Evolutionary conservation across 306 rosid genomes (phyloP), one percentile per base, ranked within the genome.

Genomic region (Malus sieversii): DNA sequence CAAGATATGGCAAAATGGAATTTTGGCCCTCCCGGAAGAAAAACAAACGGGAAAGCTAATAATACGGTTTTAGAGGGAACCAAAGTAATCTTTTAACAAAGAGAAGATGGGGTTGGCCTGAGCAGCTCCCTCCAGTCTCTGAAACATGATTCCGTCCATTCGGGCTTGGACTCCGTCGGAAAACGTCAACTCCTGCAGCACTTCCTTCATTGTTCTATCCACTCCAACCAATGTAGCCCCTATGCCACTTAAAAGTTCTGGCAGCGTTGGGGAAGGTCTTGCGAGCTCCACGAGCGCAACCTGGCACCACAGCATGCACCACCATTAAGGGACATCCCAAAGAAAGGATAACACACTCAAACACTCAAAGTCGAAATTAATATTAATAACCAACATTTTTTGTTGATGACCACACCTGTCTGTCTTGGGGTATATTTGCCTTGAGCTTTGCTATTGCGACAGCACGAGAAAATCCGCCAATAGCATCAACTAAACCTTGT

Each of bases 401-500:
- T 35, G 35, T 45, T 68, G 20, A 51, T 42, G 48, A 75, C 71
- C 63, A 61, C 76, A 90, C 98, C 96, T 86, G 81, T 78, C 64
- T 85, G 62, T 95, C 92, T 83, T 95, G 85, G 45, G 98, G 97
- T 75, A 95, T 95, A 85, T 90, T 86, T 76, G 98, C 97, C 88
- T 86, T 95, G 75, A 79, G 80, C 79, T 95, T 95, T 53, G 98
- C 98, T 75, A 95, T 88, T 64, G 98, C 95, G 57, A 95, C 81
- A 67, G 98, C 98, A 45, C 93, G 88, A 68, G 97, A 92, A 77
- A 92, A 82, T 22, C 98, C 98, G 62, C 98, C 97, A 32, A 92
- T 80, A 19, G 98, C 98, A 82, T 95, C 98, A 22, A 95, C 87
- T 76, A 95, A 85, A 76, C 98, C 97, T 35, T 44, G 84, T 7